phyloP scores from a whole-genome alignment of 164 flowering plant species.

The Nymphaea colorata region DNA sequence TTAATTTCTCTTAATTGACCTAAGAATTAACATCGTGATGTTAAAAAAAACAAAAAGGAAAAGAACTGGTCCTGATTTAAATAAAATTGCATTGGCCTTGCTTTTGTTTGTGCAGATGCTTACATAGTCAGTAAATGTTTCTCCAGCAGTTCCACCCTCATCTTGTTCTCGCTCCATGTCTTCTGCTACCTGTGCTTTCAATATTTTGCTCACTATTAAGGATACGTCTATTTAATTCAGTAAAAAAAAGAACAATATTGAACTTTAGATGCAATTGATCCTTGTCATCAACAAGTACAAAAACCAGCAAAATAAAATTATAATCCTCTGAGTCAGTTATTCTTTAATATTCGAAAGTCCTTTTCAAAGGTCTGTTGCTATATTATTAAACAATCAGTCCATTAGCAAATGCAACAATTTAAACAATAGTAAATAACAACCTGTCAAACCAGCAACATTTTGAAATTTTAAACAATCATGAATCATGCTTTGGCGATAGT shows the following conservation, averaged over 20 bases:
- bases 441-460: too few relatives aligned
- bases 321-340: too few relatives aligned
- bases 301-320: background rate
- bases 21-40: background rate
- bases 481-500: too few relatives aligned
- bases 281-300: background rate
- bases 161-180: conserved; percentile 96
- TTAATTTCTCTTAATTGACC: background rate
- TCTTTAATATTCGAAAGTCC: too few relatives aligned
- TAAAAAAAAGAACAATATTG: background rate
- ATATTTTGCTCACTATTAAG: background rate
- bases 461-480: too few relatives aligned
- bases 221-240: background rate
- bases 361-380: too few relatives aligned
- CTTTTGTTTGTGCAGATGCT: conserved; percentile 9
- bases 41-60: background rate
- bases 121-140: conserved; percentile 96
- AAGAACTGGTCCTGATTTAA: background rate
- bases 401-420: too few relatives aligned
- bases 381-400: too few relatives aligned
- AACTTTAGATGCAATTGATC: background rate
- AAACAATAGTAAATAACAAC: too few relatives aligned
- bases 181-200: conserved; percentile 52
- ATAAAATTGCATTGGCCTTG: too few relatives aligned
- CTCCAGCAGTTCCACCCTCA: conserved; percentile 82